Evolutionary conservation across 345 rosid genomes (phyloP).

Genomic region (Eucalyptus urophylla): DNA sequence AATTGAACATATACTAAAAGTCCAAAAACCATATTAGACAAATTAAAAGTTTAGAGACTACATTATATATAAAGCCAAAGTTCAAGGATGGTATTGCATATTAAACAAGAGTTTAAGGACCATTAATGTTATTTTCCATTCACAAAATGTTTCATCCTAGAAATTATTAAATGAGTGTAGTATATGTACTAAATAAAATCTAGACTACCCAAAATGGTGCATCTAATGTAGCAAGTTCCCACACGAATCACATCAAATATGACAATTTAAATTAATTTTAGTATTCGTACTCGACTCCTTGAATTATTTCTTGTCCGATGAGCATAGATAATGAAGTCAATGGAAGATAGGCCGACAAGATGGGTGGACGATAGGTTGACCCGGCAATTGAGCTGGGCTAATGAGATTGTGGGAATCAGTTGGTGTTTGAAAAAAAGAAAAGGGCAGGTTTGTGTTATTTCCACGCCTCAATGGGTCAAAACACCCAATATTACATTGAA

Average conservation of each 20-base stretch:
- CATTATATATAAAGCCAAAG: rapidly evolving
- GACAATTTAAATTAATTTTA: too few relatives aligned
- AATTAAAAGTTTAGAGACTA: too few relatives aligned
- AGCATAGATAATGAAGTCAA: not conserved
- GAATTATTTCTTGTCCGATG: not conserved
- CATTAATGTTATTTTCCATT: too few relatives aligned
- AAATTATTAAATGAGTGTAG: not conserved
- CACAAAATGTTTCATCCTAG: not conserved
- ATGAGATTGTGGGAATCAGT: not conserved
- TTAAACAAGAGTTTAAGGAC: rapidly evolving
- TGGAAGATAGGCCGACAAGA: not conserved
- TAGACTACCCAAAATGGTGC: not conserved
- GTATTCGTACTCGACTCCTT: not conserved
- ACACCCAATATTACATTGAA: too few relatives aligned
- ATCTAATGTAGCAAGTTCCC: not conserved
- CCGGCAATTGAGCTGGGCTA: not conserved
- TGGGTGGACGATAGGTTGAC: not conserved
- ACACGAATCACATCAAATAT: not conserved
- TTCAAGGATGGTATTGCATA: rapidly evolving
- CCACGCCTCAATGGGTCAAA: too few relatives aligned
- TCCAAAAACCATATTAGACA: rapidly evolving
- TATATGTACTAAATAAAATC: not conserved
- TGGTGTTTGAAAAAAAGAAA: not conserved
- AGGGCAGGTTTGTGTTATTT: too few relatives aligned
- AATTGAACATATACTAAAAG: too few relatives aligned